Base-by-base conservation (phyloP, 495 filamentous ascomycete species). In the Penicillium paxilli region DNA sequence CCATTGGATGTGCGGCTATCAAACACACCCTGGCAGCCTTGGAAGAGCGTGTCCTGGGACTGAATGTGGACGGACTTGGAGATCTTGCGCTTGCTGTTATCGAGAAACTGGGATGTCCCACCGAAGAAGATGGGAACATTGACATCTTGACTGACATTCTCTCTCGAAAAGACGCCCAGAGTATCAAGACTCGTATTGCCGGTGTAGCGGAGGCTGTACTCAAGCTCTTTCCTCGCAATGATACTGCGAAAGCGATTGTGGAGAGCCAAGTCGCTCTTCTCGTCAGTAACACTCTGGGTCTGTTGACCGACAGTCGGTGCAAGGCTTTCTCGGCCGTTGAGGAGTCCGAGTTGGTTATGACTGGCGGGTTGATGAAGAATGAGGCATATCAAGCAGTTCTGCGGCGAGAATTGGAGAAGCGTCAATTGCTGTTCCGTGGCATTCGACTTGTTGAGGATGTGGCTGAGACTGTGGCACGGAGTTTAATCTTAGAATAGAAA, bases 1-100 rank as follows among this genome's bases (percentile, higher is more conserved):
- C 60, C 2, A 74, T 75, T 10, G 72, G 71, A 5, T 44, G 66
- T 16, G 55, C 61, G 28, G 67, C 67, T 0, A 59, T 69, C 25
- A 63, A 64, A 32, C 52, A 64, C n/a, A 62, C 69, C 1, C 49
- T 75, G 3, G 45, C n/a, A 9, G 46, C 48, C 8, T 26, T 64
- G 14, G 67, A 67, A 46, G 30, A 69, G 20, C 40, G 55, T 1
- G 33, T 22, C 2, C 47, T 67, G 4, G 53, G 54, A 1, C 47
- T 63, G 22, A 26, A 35, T 12, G 25, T 26, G 23, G n/a, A 48
- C 3, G 44, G 23, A 2, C 6, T 49, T 11, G 51, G 48, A n/a
- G 51, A 47, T 4, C 47, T 65, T 22, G 59, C 63, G 17, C 33
- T 48, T 21, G 58, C 51, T 12, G 40, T 63, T 14, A 42, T 66